These are phyloP conservation scores for Nicotiana tomentosiformis DNA, from an alignment of 257 asterid species.

Conservation along the genomic window DNA sequence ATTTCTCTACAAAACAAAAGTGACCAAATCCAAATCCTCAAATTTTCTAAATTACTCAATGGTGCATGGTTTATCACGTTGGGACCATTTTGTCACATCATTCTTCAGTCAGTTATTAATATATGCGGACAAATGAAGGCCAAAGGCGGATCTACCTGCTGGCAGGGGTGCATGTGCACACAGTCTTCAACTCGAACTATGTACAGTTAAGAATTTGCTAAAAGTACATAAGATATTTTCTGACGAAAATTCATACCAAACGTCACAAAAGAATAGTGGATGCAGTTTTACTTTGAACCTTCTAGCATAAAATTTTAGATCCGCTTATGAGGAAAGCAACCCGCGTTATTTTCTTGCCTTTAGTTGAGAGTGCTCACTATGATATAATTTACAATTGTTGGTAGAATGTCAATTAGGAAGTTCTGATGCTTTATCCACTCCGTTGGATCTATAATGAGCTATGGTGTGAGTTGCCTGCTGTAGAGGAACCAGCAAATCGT, in stretches of 20 bases:
- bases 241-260: background rate
- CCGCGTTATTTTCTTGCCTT: background rate
- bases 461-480: slow-evolving; percentile 30
- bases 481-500: slow-evolving; percentile 37
- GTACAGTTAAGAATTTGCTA: too few species aligned
- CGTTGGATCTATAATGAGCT: slow-evolving; percentile 42
- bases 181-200: background rate
- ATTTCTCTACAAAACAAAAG: background rate
- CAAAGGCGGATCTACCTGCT: background rate
- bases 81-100: background rate
- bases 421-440: slow-evolving; percentile 44
- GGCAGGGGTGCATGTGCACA: background rate
- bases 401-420: slow-evolving; percentile 5
- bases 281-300: background rate
- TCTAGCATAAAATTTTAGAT: background rate
- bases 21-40: background rate
- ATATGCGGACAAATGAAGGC: background rate
- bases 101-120: background rate
- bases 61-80: background rate
- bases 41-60: background rate
- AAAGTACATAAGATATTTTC: too few species aligned
- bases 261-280: background rate
- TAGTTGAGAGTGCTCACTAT: background rate
- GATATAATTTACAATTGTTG: background rate
- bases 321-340: background rate